phyloP scores from a whole-genome alignment of 495 filamentous ascomycete genomes.

The Aspergillus saccharolyticus region DNA sequence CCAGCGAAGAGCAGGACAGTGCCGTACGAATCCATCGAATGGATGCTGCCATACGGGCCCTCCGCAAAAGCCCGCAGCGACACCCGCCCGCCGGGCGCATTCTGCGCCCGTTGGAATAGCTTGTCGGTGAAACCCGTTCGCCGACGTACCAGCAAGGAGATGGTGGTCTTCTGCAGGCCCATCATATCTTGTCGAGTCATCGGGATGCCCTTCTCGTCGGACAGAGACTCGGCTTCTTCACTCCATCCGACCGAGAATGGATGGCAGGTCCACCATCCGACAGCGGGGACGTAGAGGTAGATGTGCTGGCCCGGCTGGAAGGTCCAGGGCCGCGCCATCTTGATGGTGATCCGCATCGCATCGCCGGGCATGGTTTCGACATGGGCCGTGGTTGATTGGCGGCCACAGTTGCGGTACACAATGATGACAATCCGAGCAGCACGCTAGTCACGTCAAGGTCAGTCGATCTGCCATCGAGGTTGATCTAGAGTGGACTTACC shows the following conservation, averaged over 20 bases:
- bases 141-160: conserved; percentile 78
- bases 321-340: conserved; percentile 67
- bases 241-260: conserved; percentile 94
- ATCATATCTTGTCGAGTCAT: conserved; percentile 33
- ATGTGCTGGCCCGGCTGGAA: conserved; percentile 81
- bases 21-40: conserved; percentile 83
- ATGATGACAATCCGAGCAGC: conserved; percentile 61
- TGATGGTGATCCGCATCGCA: conserved; percentile 74
- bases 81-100: conserved; percentile 37
- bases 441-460: conserved; percentile 33
- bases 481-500: conserved; percentile 21
- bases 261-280: conserved; percentile 81
- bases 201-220: conserved; percentile 41
- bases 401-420: conserved; percentile 62
- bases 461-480: background rate
- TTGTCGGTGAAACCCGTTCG: conserved; percentile 83
- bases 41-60: conserved; percentile 81
- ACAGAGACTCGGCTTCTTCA: conserved; percentile 36
- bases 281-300: conserved; percentile 74
- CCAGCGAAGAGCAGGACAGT: conserved; percentile 86
- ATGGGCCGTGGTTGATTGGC: conserved; percentile 61
- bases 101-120: conserved; percentile 61
- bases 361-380: conserved; percentile 79
- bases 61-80: conserved; percentile 63
- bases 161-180: conserved; percentile 46